Percentiles rank a stretch among this genome's conserved stretches.
Evolutionary conservation across 2,329 filamentous ascomycete species (phyloP).

Genomic region (Diaporthe sp.): DNA sequence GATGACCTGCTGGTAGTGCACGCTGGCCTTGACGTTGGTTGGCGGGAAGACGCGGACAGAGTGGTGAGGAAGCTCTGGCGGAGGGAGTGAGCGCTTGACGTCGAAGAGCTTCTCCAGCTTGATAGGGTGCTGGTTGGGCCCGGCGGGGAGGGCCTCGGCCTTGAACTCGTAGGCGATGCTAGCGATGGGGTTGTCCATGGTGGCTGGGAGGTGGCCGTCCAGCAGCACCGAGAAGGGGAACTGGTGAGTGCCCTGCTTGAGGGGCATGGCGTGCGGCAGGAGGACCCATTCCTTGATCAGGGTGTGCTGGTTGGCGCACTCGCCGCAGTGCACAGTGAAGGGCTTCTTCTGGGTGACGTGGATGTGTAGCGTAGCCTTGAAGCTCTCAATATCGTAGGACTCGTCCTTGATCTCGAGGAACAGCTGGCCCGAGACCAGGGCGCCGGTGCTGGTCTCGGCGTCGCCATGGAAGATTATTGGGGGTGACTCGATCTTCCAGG

Average conservation of each 20-base stretch:
- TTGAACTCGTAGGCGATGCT: slow-evolving; percentile 84
- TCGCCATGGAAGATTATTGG: slow-evolving; percentile 87
- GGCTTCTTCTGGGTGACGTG: slow-evolving; percentile 84
- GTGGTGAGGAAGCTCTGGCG: slow-evolving; percentile 84
- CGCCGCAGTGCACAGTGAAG: slow-evolving; percentile 81
- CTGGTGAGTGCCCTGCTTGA: slow-evolving; percentile 73
- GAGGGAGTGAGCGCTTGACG: slow-evolving; percentile 81
- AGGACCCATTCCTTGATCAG: slow-evolving; percentile 86
- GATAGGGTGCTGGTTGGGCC: slow-evolving; percentile 60
- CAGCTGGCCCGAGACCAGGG: slow-evolving; percentile 86
- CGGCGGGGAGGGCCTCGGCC: slow-evolving; percentile 72
- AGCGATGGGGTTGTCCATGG: slow-evolving; percentile 79
- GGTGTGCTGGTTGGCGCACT: slow-evolving; percentile 79
- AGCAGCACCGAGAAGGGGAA: slow-evolving; percentile 93
- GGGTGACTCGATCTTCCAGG: slow-evolving; percentile 83
- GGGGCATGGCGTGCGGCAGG: slow-evolving; percentile 66
- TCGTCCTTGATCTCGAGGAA: slow-evolving; percentile 79
- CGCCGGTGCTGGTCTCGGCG: slow-evolving; percentile 81
- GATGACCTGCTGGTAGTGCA: slow-evolving; percentile 85
- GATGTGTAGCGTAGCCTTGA: slow-evolving; percentile 79
- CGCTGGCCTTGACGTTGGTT: slow-evolving; percentile 89
- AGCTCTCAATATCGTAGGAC: slow-evolving; percentile 74
- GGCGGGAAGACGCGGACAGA: slow-evolving; percentile 96
- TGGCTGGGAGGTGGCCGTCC: slow-evolving; percentile 86
- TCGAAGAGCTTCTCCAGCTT: slow-evolving; percentile 76